A percentile compares a stretch with the other conserved stretches of the same genome.
Evolutionary conservation across 371 early-diverging fungal genomes (phyloP).

Genomic region (Amoeboaphelidium protococcarum): DNA sequence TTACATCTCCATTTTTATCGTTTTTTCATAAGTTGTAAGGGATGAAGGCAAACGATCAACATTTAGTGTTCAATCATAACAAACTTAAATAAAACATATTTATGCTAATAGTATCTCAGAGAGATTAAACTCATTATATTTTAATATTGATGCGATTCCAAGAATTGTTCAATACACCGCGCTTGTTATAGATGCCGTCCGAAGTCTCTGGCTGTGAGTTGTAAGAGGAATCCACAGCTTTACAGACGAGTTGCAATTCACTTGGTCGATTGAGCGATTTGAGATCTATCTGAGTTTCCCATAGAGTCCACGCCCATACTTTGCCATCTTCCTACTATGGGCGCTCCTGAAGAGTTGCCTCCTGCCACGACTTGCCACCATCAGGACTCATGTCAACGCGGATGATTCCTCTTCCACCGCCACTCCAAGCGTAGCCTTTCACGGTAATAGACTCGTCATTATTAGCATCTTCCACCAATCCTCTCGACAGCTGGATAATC

Average conservation of each 20-base stretch:
- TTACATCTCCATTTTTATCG: no score
- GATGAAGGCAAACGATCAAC: no score
- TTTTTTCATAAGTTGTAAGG: no score
- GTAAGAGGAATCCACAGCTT: conserved; percentile 16
- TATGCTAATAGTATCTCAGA: background rate
- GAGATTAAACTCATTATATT: background rate
- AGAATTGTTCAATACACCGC: conserved; percentile 14
- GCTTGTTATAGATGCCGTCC: conserved; percentile 12
- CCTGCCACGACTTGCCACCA: conserved; percentile 1
- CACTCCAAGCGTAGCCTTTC: conserved; percentile 1
- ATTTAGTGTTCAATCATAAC: no score
- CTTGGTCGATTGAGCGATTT: no score
- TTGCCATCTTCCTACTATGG: background rate
- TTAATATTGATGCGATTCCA: conserved; percentile 13
- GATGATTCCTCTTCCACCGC: background rate
- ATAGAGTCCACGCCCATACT: background rate
- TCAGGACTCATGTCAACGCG: conserved; percentile 1
- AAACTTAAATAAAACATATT: no score
- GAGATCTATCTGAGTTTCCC: background rate
- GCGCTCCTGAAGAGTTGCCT: background rate
- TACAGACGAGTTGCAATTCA: conserved; percentile 12
- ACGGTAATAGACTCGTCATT: background rate
- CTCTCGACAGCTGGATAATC: no score
- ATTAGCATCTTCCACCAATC: no score
- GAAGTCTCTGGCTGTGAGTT: conserved; percentile 15